A percentile compares a stretch with the other conserved stretches of the same genome.
These are phyloP conservation scores for Candolleomyces efflorescens DNA, from an alignment of 768 basidiomycete species.

Conservation along the genomic window DNA sequence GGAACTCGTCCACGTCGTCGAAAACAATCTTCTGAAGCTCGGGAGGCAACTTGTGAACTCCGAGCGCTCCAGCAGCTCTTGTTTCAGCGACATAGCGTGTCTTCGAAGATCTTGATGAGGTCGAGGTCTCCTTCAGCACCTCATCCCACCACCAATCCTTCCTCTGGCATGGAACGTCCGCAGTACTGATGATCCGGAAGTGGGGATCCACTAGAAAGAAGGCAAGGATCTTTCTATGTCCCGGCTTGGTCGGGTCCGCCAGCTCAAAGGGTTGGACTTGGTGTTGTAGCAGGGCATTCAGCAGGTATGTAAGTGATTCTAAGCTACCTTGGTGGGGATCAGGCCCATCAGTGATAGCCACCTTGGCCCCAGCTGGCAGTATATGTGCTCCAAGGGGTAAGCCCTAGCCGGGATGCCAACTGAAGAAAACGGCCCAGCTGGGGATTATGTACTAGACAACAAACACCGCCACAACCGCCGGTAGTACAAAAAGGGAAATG, in stretches of 20 bases:
- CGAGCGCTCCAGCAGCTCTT: slow-evolving; percentile 25
- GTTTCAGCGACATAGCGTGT: no score
- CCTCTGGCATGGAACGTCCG: slow-evolving; percentile 8
- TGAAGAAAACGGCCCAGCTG: no score
- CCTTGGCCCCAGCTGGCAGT: no score
- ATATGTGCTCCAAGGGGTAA: no score
- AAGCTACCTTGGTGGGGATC: no score
- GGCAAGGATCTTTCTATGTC: slow-evolving; percentile 34
- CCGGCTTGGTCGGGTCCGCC: slow-evolving; percentile 28
- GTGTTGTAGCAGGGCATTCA: slow-evolving; percentile 25
- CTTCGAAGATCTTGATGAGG: no score
- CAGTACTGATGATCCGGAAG: slow-evolving; percentile 18
- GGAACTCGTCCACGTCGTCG: neutral
- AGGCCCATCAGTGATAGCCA: no score
- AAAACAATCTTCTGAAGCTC: neutral
- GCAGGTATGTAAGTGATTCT: no score
- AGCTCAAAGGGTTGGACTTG: slow-evolving; percentile 29
- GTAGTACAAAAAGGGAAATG: no score
- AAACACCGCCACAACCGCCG: no score
- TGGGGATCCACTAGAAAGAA: slow-evolving; percentile 33
- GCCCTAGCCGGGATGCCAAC: no score
- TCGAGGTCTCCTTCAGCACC: neutral
- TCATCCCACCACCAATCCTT: slow-evolving; percentile 11
- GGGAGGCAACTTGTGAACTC: neutral
- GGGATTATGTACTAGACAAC: no score